Conservation (phyloP, 345 rosid genomes). For the Ceriops zippeliana region DNA sequence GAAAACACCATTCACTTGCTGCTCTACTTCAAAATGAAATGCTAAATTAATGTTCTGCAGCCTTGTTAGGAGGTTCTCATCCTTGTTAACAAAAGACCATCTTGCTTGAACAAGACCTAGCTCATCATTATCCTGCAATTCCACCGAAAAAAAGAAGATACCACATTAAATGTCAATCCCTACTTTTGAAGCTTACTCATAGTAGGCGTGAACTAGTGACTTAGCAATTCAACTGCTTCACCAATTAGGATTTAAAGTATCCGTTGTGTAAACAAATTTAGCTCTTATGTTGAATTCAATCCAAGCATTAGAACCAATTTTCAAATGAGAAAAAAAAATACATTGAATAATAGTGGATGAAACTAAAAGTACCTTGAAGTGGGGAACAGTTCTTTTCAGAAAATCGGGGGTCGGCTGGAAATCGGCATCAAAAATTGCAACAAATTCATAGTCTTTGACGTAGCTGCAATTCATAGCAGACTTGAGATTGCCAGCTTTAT, state of each 20-base stretch:
- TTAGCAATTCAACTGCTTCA: not conserved
- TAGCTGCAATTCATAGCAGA: constrained; percentile 94
- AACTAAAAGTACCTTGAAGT: constrained; percentile 53
- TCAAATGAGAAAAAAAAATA: not conserved
- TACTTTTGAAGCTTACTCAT: not conserved
- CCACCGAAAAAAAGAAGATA: too few species aligned
- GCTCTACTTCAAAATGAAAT: constrained; percentile 95
- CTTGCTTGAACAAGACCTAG: constrained; percentile 87
- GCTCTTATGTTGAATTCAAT: not conserved
- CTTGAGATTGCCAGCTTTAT: constrained; percentile 96
- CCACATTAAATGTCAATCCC: not conserved
- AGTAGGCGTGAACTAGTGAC: not conserved
- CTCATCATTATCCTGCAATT: constrained; percentile 69
- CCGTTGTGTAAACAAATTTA: not conserved
- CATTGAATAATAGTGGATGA: not conserved
- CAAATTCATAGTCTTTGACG: constrained; percentile 86
- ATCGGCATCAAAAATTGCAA: constrained; percentile 93
- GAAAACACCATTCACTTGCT: constrained; percentile 84
- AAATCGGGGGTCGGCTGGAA: constrained; percentile 88
- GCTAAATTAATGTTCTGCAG: constrained; percentile 81
- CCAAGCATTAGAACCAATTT: too few species aligned
- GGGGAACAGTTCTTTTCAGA: constrained; percentile 77
- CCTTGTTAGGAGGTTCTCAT: constrained; percentile 84
- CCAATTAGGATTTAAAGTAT: not conserved
- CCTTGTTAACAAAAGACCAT: constrained; percentile 94